Conservation (phyloP, 2,329 filamentous ascomycete genomes). For the Purpureocillium takamizusanense region DNA sequence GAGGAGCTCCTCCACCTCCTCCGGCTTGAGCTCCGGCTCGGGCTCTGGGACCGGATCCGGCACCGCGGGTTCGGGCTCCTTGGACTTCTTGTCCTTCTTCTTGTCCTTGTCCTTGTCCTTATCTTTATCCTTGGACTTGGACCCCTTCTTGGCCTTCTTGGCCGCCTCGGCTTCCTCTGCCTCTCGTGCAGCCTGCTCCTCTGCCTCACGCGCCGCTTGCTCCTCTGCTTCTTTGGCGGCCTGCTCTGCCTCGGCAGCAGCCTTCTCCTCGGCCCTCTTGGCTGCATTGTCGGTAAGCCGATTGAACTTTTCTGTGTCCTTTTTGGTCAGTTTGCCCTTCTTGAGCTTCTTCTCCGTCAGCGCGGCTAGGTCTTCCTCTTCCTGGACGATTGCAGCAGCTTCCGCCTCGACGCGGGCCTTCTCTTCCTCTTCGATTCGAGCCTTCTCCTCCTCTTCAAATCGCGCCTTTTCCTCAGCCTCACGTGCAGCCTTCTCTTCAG, state of each 20-base stretch:
- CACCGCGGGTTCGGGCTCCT: conserved; percentile 8
- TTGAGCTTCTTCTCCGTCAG: conserved; percentile 40
- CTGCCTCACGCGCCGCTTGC: conserved; percentile 7
- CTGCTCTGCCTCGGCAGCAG: conserved; percentile 17
- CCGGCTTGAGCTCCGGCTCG: conserved; percentile 25
- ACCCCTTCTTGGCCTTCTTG: conserved; percentile 33
- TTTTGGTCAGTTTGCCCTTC: conserved; percentile 35
- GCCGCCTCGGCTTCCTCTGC: conserved; percentile 24
- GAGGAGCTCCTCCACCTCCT: conserved; percentile 34
- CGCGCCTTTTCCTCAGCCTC: conserved; percentile 17
- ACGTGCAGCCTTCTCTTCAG: conserved; percentile 19
- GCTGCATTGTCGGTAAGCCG: conserved; percentile 23
- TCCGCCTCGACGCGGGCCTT: conserved; percentile 10
- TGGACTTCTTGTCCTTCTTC: conserved; percentile 14
- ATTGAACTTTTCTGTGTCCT: conserved; percentile 35
- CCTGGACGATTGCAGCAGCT: conserved; percentile 13
- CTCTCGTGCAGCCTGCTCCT: conserved; percentile 18
- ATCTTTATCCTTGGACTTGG: conserved; percentile 22
- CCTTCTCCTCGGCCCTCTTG: conserved; percentile 30
- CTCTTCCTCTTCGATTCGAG: conserved; percentile 13
- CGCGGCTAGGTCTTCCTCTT: conserved; percentile 28
- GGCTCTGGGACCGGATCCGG: conserved; percentile 7
- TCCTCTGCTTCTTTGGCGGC: conserved; percentile 24
- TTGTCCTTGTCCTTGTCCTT: conserved; percentile 14
- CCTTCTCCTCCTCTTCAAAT: conserved; percentile 16